Base-by-base conservation (phyloP, 1,284 basidiomycete genomes). In the Sanghuangporus weigelae region DNA sequence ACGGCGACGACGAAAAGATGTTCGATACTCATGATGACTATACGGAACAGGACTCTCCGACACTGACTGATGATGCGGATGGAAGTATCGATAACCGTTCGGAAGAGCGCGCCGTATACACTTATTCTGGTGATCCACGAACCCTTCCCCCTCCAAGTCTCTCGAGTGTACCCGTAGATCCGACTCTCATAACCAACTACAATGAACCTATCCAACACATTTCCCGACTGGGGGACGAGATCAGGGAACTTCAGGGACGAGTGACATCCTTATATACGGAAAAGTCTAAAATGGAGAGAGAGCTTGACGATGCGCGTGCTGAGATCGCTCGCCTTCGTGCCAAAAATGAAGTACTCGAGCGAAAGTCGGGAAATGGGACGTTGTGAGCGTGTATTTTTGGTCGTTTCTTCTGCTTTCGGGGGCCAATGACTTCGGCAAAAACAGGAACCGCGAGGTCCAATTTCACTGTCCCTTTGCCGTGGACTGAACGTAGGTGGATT, bases 261-360 rank as follows among this genome's bases (percentile, higher is more conserved):
- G 53, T 51, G 14, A n/a, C 31, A 12, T 4, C 53, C 19, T 57
- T 60, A 26, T 65, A 59, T 12, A 26, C 63, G 7, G 23, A 48
- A 42, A 54, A 56, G 4, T 53, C 54, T 40, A 56, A 60, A 26
- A 57, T 65, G 63, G 40, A 60, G 19, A 58, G 44, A 11, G 59
- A 65, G 16, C 49, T 65, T n/a, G 39, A 19, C 11, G 55, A 62
- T n/a, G 63, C 60, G 8, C 60, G 61, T 40, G 63, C 53, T 7
- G 63, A 65, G 51, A 62, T 65, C 8, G 59, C 59, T 31, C 54
- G 60, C 19, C 60, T 65, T 58, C 63, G 60, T 26, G n/a, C 44
- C 14, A 53, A 42, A 46, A 58, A 57, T 3, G 59, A 57, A 23
- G 14, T 51, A 16, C 53, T 58, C 19, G 63, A 62, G 21, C 26